Base-by-base conservation (phyloP, 129 eudicot species). In the Centella asiatica region DNA sequence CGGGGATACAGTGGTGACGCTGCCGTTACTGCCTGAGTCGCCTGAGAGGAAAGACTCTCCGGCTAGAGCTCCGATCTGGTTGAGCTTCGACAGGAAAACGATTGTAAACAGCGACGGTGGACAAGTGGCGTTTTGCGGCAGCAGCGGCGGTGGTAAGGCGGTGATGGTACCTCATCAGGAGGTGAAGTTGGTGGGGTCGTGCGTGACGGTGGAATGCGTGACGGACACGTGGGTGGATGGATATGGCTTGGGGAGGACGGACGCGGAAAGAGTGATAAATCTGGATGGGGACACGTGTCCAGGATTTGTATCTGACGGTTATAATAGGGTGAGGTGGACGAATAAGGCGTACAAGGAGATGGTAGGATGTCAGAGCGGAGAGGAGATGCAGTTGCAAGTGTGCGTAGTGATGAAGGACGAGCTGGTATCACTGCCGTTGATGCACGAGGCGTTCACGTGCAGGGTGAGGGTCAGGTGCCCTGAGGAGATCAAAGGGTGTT, bases 251-350 rank as follows among this genome's bases (percentile, higher is more conserved):
- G 81, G 82, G 56, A 70, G 67, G 12, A 69, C 75, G 60, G 78
- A 76, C 59, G 76, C 64, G 57, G 80, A 72, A 69, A 80, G 61
- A 67, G 50, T 72, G 72, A 74, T 66, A 76, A 67, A n/a, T 34
- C 60, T 90, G 80, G 83, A 90, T 34, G 8, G 1, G 22, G 95
- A 90, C 88, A 72, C 77, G 83, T 90, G 95, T 82, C 98, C 95
- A 0, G 87, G 84, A 36, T 77, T 90, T 33, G 39, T 90, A 39
- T 71, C 98, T 27, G 82, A 84, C 72, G 73, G 64, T 0, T 26
- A 28, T 34, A 73, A 79, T 39, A 15, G 77, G 28, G 94, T 90
- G 58, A 52, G 50, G 77, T 90, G 98, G 98, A 61, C 79, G 9
- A 90, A 90, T 34, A 69, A 22, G 57, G 94, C 95, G 34, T 89